Conservation (phyloP, 371 early-diverging fungal species). For the Coelomomyces lativittatus region DNA sequence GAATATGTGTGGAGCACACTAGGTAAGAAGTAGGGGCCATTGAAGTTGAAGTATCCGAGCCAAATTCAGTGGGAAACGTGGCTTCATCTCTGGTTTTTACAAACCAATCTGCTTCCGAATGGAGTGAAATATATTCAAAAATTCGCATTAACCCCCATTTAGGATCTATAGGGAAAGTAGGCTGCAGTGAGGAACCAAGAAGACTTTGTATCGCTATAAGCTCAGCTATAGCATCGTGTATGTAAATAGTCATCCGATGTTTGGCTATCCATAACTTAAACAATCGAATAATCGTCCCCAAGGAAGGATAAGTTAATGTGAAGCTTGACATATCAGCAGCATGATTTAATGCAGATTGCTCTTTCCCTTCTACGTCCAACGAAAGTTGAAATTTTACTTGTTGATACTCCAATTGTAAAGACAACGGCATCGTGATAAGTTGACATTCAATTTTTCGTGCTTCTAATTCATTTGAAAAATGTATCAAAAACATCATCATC, state of each 20-base stretch:
- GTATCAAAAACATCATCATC: neutral
- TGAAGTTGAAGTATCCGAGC: too few relatives aligned
- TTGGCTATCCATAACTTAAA: neutral
- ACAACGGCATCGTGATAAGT: neutral
- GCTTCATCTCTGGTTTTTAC: too few relatives aligned
- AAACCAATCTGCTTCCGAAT: too few relatives aligned
- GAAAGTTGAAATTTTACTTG: neutral
- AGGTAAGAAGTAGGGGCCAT: too few relatives aligned
- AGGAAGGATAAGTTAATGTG: neutral
- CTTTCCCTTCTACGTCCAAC: neutral
- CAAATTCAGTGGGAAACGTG: too few relatives aligned
- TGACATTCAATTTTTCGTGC: too few relatives aligned
- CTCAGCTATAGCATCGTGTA: neutral
- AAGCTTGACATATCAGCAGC: neutral
- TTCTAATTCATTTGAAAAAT: neutral
- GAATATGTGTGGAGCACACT: too few relatives aligned
- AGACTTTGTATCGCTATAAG: neutral
- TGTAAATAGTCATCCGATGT: neutral
- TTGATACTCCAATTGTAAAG: too few relatives aligned
- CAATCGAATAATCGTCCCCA: neutral
- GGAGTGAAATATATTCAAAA: too few relatives aligned
- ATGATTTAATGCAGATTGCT: neutral
- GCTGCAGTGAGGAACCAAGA: too few relatives aligned
- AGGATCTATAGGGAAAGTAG: too few relatives aligned
- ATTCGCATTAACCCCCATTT: too few relatives aligned